Percentiles rank a stretch among this genome's conserved stretches.
These are phyloP conservation scores for Ophiosphaerella korrae DNA, from an alignment of 2,329 filamentous ascomycete species.

Conservation along the genomic window DNA sequence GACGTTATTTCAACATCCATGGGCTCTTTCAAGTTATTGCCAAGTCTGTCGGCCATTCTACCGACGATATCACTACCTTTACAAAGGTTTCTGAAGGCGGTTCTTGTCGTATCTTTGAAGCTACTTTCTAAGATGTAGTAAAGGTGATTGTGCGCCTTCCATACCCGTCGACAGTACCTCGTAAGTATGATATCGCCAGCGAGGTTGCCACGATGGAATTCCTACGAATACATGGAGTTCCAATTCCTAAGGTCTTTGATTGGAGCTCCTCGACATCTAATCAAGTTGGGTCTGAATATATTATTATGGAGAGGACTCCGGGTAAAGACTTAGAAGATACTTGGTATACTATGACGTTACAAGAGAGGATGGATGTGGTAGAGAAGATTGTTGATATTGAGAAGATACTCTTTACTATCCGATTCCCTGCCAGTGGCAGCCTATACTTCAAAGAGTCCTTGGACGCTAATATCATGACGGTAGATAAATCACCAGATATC, in stretches of 20 bases:
- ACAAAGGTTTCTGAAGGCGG: constrained; percentile 33
- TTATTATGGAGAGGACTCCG: constrained; percentile 15
- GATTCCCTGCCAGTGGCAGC: constrained; percentile 11
- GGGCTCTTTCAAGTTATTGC: constrained; percentile 24
- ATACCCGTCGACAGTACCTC: constrained; percentile 20
- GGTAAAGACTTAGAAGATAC: constrained; percentile 9
- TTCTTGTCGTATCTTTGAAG: constrained; percentile 33
- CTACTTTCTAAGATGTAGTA: constrained; percentile 16
- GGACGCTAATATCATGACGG: not conserved
- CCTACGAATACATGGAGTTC: constrained; percentile 27
- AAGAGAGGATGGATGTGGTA: constrained; percentile 8
- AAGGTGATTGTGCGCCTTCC: constrained; percentile 18
- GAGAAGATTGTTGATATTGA: constrained; percentile 12
- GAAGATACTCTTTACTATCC: constrained; percentile 9
- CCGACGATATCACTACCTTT: constrained; percentile 24
- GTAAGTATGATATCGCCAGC: constrained; percentile 16
- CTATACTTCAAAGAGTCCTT: constrained; percentile 10
- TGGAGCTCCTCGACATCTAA: constrained; percentile 11
- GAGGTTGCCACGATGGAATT: constrained; percentile 24
- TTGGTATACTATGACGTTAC: constrained; percentile 9
- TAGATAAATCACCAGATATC: constrained; percentile 2
- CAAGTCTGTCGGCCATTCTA: constrained; percentile 22
- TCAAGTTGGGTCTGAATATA: constrained; percentile 12
- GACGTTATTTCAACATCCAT: constrained; percentile 27
- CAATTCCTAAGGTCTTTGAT: constrained; percentile 19